A percentile compares a stretch with the other conserved stretches of the same genome.
phyloP scores from a whole-genome alignment of 192 early-diverging fungal genomes.

The Neocallimastix lanati region DNA sequence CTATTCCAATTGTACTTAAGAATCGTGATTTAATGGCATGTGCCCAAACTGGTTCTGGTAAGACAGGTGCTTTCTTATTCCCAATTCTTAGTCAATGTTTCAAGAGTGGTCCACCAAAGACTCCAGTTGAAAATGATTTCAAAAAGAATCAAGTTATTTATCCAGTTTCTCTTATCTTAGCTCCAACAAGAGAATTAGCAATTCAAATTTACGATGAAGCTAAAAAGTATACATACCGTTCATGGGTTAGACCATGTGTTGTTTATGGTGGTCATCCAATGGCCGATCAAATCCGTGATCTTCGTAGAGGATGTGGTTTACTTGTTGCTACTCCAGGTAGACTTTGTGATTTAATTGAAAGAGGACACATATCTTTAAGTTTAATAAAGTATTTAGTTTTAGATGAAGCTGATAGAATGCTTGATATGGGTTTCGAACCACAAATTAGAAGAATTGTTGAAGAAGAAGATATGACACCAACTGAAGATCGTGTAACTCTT shows the following conservation, averaged over 20 bases:
- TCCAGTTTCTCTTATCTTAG: slow-evolving; percentile 67
- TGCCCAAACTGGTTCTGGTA: slow-evolving; percentile 88
- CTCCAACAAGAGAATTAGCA: slow-evolving; percentile 89
- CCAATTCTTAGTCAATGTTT: slow-evolving; percentile 87
- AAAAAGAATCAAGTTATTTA: slow-evolving; percentile 18
- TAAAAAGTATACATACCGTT: neutral
- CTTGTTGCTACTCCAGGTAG: slow-evolving; percentile 89
- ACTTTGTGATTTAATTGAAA: slow-evolving; percentile 75
- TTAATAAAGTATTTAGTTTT: slow-evolving; percentile 67
- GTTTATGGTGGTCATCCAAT: slow-evolving; percentile 93
- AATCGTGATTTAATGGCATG: slow-evolving; percentile 96
- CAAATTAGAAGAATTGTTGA: slow-evolving; percentile 79
- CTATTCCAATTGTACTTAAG: slow-evolving; percentile 53
- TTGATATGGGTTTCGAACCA: slow-evolving; percentile 96
- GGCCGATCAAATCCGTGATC: slow-evolving; percentile 61
- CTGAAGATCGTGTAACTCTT: slow-evolving; percentile 58
- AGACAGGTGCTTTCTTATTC: slow-evolving; percentile 95
- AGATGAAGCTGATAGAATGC: slow-evolving; percentile 87
- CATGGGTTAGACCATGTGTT: slow-evolving; percentile 78
- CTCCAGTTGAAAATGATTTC: slow-evolving; percentile 13
- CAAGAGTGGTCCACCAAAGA: slow-evolving; percentile 37
- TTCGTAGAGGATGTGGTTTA: slow-evolving; percentile 81
- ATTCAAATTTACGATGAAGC: slow-evolving; percentile 48
- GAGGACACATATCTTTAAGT: slow-evolving; percentile 50
- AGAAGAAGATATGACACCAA: slow-evolving; percentile 58